Percentiles rank a stretch among this genome's conserved stretches.
These are phyloP conservation scores for Rutstroemia sp. DNA, from an alignment of 2,329 filamentous ascomycete species.

Conservation along the genomic window DNA sequence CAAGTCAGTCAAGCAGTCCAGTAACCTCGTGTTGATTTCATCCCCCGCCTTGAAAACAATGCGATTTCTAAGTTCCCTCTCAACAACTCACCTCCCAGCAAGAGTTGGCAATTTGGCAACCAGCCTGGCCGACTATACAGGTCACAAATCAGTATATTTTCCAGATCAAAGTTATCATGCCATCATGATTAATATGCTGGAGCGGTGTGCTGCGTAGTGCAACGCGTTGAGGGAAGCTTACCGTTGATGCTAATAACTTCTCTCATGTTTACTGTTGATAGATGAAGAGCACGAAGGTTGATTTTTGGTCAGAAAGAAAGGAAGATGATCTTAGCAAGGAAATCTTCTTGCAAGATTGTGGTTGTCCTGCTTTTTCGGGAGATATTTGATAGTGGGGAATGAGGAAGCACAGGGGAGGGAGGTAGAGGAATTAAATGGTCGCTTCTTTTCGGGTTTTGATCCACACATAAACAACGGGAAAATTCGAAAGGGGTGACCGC, in stretches of 20 bases:
- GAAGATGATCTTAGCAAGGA: constrained; percentile 9
- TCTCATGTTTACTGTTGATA: constrained; percentile 64
- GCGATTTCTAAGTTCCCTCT: constrained; percentile 8
- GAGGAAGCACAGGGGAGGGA: constrained; percentile 5
- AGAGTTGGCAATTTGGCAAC: constrained; percentile 99
- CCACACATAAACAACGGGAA: constrained; percentile 7
- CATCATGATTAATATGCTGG: constrained; percentile 1
- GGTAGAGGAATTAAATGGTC: constrained; percentile 12
- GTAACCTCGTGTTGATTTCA: neutral
- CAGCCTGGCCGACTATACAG: constrained; percentile 89
- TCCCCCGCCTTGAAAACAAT: neutral
- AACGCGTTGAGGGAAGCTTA: constrained; percentile 43
- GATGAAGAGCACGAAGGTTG: constrained; percentile 17
- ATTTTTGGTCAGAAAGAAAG: constrained; percentile 1
- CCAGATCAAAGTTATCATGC: constrained; percentile 15
- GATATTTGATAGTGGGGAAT: constrained; percentile 19
- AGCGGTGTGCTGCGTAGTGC: constrained; percentile 33
- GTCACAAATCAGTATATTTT: constrained; percentile 18
- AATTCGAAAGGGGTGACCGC: constrained; percentile 5
- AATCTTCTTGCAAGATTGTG: constrained; percentile 10
- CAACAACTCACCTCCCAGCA: constrained; percentile 91
- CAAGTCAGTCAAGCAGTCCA: constrained; percentile 18
- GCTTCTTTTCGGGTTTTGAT: constrained; percentile 4
- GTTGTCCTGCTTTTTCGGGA: constrained; percentile 12
- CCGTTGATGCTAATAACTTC: constrained; percentile 99